Evolutionary conservation across 768 basidiomycete species (phyloP), one percentile per base, ranked within the genome.

Genomic region (Serendipita sp.): DNA sequence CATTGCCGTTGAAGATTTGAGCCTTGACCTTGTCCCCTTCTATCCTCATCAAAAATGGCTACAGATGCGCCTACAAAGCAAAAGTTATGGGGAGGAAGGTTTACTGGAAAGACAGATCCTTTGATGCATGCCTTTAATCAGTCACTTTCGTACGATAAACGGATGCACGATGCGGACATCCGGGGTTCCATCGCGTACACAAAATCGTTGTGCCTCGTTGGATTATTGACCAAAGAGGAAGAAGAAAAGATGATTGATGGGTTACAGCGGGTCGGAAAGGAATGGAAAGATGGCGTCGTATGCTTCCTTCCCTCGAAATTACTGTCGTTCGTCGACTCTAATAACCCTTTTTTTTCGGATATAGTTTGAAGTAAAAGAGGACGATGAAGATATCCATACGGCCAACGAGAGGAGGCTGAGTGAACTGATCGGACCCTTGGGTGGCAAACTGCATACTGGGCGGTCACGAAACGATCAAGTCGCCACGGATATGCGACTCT

Each of bases 81-180:
- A 74, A 91, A 90, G 72, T 74, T 92, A 72, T 92, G 89, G 89
- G 89, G 90, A 11, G 90, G 90, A 13, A 78, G 92, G 38, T 94
- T 94, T 71, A 91, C 89, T 11, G 90, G 90, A 54, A 84, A 83
- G 69, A 92, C 90, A 0, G 93, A 96, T 74, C 93, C 90, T 35
- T 74, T 92, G 89, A 98, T 98, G 95, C 92, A 96, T 74, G 88
- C 85, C 35, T 98, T 95, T 78, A 98, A 97, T 73, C 92, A 97
- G 74, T 97, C 93, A 30, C 79, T 99, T 69, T 85, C 82, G 68
- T 99, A 97, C 75, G 95, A 98, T 74, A 84, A 89, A 73, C 82
- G 91, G 46, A 97, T 99, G 93, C 83, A 93, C 72, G 81, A 83
- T 8, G 92, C 84, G 30, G 96, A 99, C 70, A 88, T 98, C 68